These are phyloP conservation scores for Pestalotiopsis fici DNA, from an alignment of 2,329 filamentous ascomycete species.

Conservation along the genomic window DNA sequence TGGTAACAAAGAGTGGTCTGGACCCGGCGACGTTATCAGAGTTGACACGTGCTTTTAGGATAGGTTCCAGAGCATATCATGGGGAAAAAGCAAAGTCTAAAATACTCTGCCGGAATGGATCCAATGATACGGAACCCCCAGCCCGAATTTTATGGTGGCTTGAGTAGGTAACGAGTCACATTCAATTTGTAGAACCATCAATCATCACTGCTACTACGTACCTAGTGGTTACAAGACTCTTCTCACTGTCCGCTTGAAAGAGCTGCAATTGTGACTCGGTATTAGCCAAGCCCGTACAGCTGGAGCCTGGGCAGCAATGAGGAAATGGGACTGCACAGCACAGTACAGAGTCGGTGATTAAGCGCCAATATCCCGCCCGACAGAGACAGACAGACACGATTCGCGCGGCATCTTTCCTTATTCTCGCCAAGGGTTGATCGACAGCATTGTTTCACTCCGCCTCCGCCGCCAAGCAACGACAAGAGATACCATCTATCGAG, in stretches of 20 bases:
- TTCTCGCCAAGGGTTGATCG: constrained; percentile 13
- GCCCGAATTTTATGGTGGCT: not conserved
- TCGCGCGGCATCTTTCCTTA: not conserved
- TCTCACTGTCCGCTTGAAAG: too few species aligned
- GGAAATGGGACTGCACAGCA: not conserved
- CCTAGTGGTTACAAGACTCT: too few species aligned
- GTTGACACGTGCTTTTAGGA: not conserved
- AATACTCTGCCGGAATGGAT: not conserved
- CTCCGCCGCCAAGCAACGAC: constrained; percentile 16
- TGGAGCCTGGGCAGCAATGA: not conserved
- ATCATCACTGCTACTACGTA: too few species aligned
- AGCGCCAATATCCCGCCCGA: not conserved
- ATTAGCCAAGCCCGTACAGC: too few species aligned
- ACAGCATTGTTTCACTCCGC: constrained; percentile 14
- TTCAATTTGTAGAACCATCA: not conserved
- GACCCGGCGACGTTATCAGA: not conserved
- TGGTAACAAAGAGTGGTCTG: not conserved
- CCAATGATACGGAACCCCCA: not conserved
- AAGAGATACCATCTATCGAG: constrained; percentile 10
- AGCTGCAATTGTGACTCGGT: not conserved
- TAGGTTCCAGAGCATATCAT: not conserved
- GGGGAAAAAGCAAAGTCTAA: not conserved
- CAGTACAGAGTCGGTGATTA: too few species aligned
- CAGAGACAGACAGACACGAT: not conserved
- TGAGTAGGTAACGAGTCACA: not conserved